phyloP scores from a whole-genome alignment of 257 asterid genomes.

The Scutellaria minor region DNA sequence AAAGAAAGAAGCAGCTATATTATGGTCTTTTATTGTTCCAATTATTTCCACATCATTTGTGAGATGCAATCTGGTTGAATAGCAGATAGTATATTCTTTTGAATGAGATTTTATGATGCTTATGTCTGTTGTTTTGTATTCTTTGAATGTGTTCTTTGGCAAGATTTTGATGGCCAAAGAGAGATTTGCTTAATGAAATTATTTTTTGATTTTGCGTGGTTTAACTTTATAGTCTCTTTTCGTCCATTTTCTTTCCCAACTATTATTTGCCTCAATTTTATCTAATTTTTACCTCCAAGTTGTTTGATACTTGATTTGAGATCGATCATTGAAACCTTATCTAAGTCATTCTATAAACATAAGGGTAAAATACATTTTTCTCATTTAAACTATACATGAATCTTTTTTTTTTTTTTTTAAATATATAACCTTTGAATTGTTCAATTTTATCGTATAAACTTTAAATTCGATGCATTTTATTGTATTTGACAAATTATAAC shows the following conservation, averaged over 20 bases:
- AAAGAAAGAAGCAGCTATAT: slow-evolving; percentile 6
- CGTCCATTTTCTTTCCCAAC: not conserved
- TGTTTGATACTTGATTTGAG: not conserved
- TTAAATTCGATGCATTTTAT: too few species aligned
- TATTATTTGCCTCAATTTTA: not conserved
- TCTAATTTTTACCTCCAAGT: not conserved
- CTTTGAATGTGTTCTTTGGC: slow-evolving; percentile 36
- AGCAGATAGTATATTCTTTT: slow-evolving; percentile 32
- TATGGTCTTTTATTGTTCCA: slow-evolving; percentile 26
- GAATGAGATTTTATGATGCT: slow-evolving; percentile 31
- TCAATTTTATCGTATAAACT: too few species aligned
- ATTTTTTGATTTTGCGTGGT: not conserved
- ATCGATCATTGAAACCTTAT: not conserved
- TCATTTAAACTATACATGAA: too few species aligned
- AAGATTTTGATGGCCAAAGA: slow-evolving; percentile 34
- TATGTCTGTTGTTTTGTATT: slow-evolving; percentile 37
- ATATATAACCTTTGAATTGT: too few species aligned
- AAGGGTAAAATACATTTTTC: too few species aligned
- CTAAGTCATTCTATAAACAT: not conserved
- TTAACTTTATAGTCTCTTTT: not conserved
- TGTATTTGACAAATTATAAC: too few species aligned
- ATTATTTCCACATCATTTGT: not conserved
- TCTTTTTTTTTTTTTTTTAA: too few species aligned
- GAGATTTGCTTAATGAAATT: slow-evolving; percentile 23
- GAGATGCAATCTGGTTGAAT: slow-evolving; percentile 18